Percentiles rank a stretch among this genome's conserved stretches.
These are phyloP conservation scores for Kazachstania taianensis DNA, from an alignment of 805 yeast genomes.

Conservation along the genomic window DNA sequence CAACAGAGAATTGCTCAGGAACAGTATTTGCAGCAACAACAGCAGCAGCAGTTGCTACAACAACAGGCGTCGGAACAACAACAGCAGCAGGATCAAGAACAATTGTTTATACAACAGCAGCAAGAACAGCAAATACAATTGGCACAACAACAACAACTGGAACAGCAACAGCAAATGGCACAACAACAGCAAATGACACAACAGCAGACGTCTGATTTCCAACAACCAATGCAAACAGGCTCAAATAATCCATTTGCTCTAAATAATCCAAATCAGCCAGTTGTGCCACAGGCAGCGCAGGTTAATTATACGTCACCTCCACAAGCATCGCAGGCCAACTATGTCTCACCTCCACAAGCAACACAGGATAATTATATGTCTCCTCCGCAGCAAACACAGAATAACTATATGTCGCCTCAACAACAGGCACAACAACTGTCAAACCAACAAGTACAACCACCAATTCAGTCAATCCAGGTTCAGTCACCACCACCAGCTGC, in stretches of 20 bases:
- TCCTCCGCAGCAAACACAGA: not conserved
- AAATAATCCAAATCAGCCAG: conserved; percentile 8
- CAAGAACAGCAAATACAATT: conserved; percentile 1
- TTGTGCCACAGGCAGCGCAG: too few species aligned
- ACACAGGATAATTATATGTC: too few species aligned
- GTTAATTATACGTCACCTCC: not conserved
- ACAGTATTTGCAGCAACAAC: conserved; percentile 21
- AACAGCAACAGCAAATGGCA: conserved; percentile 2
- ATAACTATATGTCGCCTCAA: not conserved
- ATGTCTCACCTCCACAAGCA: not conserved
- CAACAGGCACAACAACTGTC: conserved; percentile 1
- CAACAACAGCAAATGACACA: conserved; percentile 4
- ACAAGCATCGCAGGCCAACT: not conserved
- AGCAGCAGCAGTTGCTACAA: conserved; percentile 9
- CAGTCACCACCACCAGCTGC: conserved; percentile 4
- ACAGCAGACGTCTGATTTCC: conserved; percentile 9
- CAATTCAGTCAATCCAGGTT: conserved; percentile 10
- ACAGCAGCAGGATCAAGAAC: conserved; percentile 3
- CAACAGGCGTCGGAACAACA: conserved; percentile 4
- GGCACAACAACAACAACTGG: conserved; percentile 2
- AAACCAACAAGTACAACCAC: conserved; percentile 2
- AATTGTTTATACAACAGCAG: conserved; percentile 1
- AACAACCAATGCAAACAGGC: conserved; percentile 54
- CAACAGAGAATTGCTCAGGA: conserved; percentile 22
- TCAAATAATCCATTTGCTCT: conserved; percentile 72